Evolutionary conservation across 441 rosid genomes (phyloP).

Genomic region (Dalechampia spathulata): DNA sequence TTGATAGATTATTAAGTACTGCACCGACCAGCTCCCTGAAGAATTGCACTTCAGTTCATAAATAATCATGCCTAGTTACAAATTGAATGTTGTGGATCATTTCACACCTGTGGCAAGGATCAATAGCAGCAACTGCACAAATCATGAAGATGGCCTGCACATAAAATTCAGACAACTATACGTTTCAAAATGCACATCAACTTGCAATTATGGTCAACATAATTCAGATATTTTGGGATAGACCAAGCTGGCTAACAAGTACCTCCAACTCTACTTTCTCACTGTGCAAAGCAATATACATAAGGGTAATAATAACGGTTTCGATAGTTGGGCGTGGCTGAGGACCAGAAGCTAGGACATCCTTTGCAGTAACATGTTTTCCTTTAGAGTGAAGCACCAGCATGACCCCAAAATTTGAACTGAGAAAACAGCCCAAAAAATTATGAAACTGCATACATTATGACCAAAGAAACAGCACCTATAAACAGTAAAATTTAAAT

Average conservation of each 20-base stretch:
- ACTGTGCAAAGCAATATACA: conserved; percentile 92
- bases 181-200: background rate
- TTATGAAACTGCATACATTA: background rate
- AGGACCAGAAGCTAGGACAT: conserved; percentile 74
- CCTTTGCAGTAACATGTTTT: conserved; percentile 65
- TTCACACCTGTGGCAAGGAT: conserved; percentile 77
- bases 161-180: conserved; percentile 12
- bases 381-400: conserved; percentile 65
- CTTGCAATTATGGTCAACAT: background rate
- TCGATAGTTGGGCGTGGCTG: conserved; percentile 70
- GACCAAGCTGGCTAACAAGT: conserved; percentile 8
- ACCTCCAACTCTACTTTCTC: conserved; percentile 91
- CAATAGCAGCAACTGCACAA: conserved; percentile 75
- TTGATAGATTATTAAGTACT: conserved; percentile 72
- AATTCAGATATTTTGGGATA: background rate
- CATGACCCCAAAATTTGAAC: conserved; percentile 74
- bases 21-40: conserved; percentile 74
- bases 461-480: background rate
- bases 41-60: conserved; percentile 12
- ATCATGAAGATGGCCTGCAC: conserved; percentile 92
- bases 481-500: background rate
- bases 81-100: conserved; percentile 8
- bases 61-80: conserved; percentile 5
- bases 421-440: conserved; percentile 15
- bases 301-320: conserved; percentile 72